Percentiles rank a stretch among this genome's conserved stretches.
Evolutionary conservation across 169 alveolate species (phyloP).

Genomic region (Cryptosporidium meleagridis): DNA sequence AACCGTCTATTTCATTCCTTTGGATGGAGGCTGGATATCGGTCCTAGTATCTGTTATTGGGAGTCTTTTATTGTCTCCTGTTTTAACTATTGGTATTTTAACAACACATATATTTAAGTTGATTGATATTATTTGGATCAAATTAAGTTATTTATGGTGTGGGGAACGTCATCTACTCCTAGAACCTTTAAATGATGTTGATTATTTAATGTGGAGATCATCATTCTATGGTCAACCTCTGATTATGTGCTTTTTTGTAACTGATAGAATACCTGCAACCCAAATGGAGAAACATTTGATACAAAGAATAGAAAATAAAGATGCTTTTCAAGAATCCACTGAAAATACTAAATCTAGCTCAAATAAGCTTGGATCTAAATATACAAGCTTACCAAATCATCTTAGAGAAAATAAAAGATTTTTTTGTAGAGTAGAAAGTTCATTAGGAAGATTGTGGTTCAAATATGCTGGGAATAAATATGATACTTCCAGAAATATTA

Average conservation of each 20-base stretch:
- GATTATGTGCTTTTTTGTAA: slow-evolving; percentile 65
- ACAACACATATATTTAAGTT: slow-evolving; percentile 30
- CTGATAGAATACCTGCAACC: slow-evolving; percentile 4
- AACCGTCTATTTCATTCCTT: slow-evolving; percentile 44
- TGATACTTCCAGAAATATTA: slow-evolving; percentile 11
- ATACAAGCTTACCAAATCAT: neutral
- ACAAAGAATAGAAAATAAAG: slow-evolving; percentile 42
- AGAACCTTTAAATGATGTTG: slow-evolving; percentile 64
- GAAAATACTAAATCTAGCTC: neutral
- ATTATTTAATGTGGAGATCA: slow-evolving; percentile 65
- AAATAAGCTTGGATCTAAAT: neutral
- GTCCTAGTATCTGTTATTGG: slow-evolving; percentile 39
- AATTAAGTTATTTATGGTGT: slow-evolving; percentile 21
- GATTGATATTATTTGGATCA: slow-evolving; percentile 43
- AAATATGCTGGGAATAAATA: slow-evolving; percentile 10
- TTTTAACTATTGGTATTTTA: slow-evolving; percentile 3
- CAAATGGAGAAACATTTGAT: slow-evolving; percentile 3
- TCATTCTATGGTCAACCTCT: slow-evolving; percentile 38
- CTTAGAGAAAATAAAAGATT: slow-evolving; percentile 38
- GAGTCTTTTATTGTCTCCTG: slow-evolving; percentile 32
- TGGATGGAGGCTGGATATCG: slow-evolving; percentile 64
- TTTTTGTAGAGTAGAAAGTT: slow-evolving; percentile 48
- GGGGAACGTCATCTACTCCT: slow-evolving; percentile 27
- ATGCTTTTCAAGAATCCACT: slow-evolving; percentile 35
- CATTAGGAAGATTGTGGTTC: slow-evolving; percentile 56